Evolutionary conservation across 2,329 filamentous ascomycete genomes (phyloP).

Genomic region (Ophiostoma ulmi): DNA sequence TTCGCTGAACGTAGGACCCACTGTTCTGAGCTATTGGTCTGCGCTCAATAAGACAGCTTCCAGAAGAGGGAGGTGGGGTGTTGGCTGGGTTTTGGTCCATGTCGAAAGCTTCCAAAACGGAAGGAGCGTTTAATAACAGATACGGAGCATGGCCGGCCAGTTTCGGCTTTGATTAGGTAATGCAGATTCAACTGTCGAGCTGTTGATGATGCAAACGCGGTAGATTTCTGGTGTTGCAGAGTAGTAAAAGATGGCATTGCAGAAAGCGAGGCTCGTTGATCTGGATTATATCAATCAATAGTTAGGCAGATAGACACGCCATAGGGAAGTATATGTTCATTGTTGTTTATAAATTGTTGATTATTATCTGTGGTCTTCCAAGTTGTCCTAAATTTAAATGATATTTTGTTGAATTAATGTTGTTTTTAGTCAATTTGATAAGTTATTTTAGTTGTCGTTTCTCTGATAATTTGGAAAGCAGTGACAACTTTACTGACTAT

Average conservation of each 20-base stretch:
- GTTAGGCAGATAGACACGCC: neutral
- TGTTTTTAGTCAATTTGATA: too few species aligned
- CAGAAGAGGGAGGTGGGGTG: constrained; percentile 20
- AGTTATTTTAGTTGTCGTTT: too few species aligned
- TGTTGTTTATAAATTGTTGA: too few species aligned
- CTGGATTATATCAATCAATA: neutral
- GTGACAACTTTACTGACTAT: too few species aligned
- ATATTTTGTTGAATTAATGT: too few species aligned
- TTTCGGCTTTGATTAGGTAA: constrained; percentile 13
- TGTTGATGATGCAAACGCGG: neutral
- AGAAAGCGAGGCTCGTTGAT: neutral
- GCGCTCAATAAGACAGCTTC: neutral
- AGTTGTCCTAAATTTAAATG: too few species aligned
- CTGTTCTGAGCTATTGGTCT: constrained; percentile 1
- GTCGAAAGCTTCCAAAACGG: neutral
- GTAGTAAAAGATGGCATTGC: neutral
- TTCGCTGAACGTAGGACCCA: neutral
- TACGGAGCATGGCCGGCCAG: constrained; percentile 4
- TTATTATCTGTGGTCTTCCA: too few species aligned
- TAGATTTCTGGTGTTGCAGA: neutral
- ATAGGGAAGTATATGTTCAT: neutral
- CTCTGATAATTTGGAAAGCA: too few species aligned
- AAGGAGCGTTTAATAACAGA: neutral
- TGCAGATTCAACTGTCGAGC: neutral
- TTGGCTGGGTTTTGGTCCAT: neutral